These are phyloP conservation scores for Neurospora sp. DNA, from an alignment of 495 filamentous ascomycete genomes.

Conservation along the genomic window DNA sequence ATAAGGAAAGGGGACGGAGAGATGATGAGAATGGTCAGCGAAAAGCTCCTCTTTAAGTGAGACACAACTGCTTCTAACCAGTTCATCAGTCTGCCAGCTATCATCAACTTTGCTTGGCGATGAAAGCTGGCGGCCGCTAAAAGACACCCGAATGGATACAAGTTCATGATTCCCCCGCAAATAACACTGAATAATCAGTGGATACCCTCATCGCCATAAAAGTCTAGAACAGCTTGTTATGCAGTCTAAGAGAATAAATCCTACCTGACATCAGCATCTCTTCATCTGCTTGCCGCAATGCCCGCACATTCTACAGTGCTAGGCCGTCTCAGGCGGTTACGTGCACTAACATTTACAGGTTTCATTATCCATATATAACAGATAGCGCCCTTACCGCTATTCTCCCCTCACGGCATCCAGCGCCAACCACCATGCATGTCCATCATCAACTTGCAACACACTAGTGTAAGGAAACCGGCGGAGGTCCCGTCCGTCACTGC, in stretches of 20 bases:
- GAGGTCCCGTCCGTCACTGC: neutral
- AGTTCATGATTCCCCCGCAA: neutral
- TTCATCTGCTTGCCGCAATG: neutral
- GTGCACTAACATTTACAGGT: neutral
- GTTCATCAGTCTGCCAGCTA: neutral
- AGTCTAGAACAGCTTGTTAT: neutral
- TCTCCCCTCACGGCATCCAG: neutral
- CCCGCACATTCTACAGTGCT: neutral
- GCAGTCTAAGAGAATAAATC: neutral
- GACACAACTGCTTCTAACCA: neutral
- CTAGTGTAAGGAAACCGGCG: neutral
- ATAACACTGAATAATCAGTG: neutral
- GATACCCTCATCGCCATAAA: neutral
- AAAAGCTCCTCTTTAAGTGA: neutral
- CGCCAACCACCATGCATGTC: neutral
- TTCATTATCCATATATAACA: neutral
- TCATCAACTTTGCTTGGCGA: neutral
- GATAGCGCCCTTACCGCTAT: neutral
- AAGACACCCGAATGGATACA: neutral
- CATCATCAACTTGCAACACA: neutral
- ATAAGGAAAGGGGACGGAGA: neutral
- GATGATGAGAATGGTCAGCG: neutral
- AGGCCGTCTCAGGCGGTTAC: neutral
- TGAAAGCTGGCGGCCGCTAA: neutral
- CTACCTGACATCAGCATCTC: neutral